Conservation (phyloP, 805 yeast genomes). For the Metschnikowia continentalis region DNA sequence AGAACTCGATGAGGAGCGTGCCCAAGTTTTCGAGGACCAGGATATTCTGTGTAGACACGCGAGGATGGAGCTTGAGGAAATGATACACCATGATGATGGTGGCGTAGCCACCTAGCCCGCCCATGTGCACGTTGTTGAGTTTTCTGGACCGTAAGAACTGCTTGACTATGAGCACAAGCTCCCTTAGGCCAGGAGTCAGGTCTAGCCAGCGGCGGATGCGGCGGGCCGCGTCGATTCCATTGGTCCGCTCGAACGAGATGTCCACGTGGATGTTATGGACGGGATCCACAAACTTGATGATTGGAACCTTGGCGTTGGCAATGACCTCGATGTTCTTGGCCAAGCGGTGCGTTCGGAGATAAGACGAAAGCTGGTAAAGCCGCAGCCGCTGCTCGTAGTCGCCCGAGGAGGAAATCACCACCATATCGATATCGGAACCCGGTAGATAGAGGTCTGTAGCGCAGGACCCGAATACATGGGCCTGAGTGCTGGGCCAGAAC, state of each 20-base stretch:
- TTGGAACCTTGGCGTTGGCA: conserved; percentile 89
- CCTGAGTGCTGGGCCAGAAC: conserved; percentile 76
- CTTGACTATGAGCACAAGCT: conserved; percentile 75
- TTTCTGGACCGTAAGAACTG: conserved; percentile 77
- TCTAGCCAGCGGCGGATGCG: conserved; percentile 71
- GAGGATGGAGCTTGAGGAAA: conserved; percentile 75
- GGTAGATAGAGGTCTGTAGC: conserved; percentile 93
- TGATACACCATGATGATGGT: conserved; percentile 84
- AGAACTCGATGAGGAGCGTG: conserved; percentile 80
- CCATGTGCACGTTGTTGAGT: conserved; percentile 82
- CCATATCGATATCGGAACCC: conserved; percentile 95
- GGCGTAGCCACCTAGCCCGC: conserved; percentile 93
- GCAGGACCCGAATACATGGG: conserved; percentile 87
- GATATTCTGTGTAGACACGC: conserved; percentile 62
- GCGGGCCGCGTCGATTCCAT: conserved; percentile 80
- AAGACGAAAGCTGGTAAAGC: conserved; percentile 69
- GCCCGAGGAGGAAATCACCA: conserved; percentile 60
- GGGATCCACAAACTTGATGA: conserved; percentile 83
- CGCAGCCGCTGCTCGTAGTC: conserved; percentile 59
- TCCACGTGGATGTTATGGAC: conserved; percentile 72
- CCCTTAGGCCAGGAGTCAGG: conserved; percentile 74
- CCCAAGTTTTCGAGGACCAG: conserved; percentile 76
- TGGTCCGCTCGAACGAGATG: conserved; percentile 80
- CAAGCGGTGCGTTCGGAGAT: conserved; percentile 53
- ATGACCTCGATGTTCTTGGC: conserved; percentile 79